Percentiles rank a stretch among this genome's conserved stretches.
Evolutionary conservation across 1,139 yeast species (phyloP).

Genomic region (Sugiyamaella novakii): DNA sequence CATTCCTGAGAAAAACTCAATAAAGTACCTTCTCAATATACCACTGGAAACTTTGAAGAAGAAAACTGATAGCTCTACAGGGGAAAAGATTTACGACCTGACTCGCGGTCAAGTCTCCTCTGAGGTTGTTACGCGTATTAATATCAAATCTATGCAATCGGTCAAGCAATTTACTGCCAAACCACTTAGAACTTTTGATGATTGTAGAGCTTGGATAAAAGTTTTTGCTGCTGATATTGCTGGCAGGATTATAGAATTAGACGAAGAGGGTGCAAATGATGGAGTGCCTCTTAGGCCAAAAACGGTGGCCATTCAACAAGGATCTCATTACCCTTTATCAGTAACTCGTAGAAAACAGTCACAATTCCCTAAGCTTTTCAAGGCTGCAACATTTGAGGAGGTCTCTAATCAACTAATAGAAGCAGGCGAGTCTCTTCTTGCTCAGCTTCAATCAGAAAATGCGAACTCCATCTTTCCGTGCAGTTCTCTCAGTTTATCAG

Average conservation of each 20-base stretch:
- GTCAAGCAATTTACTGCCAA: slow-evolving; percentile 67
- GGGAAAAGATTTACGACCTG: slow-evolving; percentile 54
- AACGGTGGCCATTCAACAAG: slow-evolving; percentile 40
- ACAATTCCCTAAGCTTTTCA: slow-evolving; percentile 25
- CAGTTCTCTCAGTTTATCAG: slow-evolving; percentile 24
- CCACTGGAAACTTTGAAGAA: slow-evolving; percentile 40
- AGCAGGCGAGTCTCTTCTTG: slow-evolving; percentile 36
- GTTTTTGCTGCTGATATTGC: slow-evolving; percentile 82
- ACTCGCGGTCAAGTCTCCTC: slow-evolving; percentile 63
- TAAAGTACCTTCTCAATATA: slow-evolving; percentile 33
- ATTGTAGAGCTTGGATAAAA: slow-evolving; percentile 75
- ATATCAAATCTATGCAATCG: slow-evolving; percentile 85
- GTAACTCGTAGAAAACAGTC: slow-evolving; percentile 31
- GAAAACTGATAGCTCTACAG: slow-evolving; percentile 46
- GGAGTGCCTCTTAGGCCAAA: slow-evolving; percentile 39
- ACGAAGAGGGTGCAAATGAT: slow-evolving; percentile 49
- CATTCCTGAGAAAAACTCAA: slow-evolving; percentile 38
- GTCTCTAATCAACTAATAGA: slow-evolving; percentile 32
- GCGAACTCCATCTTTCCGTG: slow-evolving; percentile 20
- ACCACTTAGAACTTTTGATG: slow-evolving; percentile 57
- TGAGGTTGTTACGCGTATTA: slow-evolving; percentile 59
- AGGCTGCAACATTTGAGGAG: slow-evolving; percentile 25
- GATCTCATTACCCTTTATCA: slow-evolving; percentile 24
- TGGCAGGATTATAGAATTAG: slow-evolving; percentile 70
- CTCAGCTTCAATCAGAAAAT: slow-evolving; percentile 31